phyloP scores from a whole-genome alignment of 345 rosid genomes.

The Gossypium sturtianum region DNA sequence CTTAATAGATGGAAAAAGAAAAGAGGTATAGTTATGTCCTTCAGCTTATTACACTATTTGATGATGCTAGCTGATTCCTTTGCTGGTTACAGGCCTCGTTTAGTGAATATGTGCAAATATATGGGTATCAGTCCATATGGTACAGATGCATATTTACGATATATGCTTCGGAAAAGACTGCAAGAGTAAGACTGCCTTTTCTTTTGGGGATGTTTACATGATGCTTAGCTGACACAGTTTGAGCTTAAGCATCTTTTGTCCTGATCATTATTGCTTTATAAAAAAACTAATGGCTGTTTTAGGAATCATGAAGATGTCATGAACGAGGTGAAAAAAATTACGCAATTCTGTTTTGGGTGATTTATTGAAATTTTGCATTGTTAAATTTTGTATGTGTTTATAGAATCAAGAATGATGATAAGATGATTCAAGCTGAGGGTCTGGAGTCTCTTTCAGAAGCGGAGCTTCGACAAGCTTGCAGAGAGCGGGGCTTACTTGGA shows the following conservation, averaged over 20 bases:
- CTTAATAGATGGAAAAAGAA: not conserved
- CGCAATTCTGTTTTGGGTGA: not conserved
- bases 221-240: not conserved
- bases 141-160: slow-evolving; percentile 91
- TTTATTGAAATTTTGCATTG: not conserved
- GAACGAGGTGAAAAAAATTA: not conserved
- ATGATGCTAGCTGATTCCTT: slow-evolving; percentile 14
- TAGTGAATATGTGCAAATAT: slow-evolving; percentile 96
- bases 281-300: not conserved
- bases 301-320: not conserved
- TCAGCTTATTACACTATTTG: slow-evolving; percentile 7
- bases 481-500: slow-evolving; percentile 90
- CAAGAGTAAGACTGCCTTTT: slow-evolving; percentile 56
- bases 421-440: slow-evolving; percentile 88
- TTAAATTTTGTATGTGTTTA: slow-evolving; percentile 8
- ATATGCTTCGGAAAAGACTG: slow-evolving; percentile 84
- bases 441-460: slow-evolving; percentile 86
- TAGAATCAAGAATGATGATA: slow-evolving; percentile 94
- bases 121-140: slow-evolving; percentile 96
- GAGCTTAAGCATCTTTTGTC: not conserved
- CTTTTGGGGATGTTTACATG: not conserved
- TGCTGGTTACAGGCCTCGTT: slow-evolving; percentile 64
- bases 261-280: not conserved
- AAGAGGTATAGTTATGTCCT: not conserved
- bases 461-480: slow-evolving; percentile 93